Evolutionary conservation across 169 alveolate genomes (phyloP), one percentile per base, ranked within the genome.

Genomic region (Plasmodium gallinaceum): DNA sequence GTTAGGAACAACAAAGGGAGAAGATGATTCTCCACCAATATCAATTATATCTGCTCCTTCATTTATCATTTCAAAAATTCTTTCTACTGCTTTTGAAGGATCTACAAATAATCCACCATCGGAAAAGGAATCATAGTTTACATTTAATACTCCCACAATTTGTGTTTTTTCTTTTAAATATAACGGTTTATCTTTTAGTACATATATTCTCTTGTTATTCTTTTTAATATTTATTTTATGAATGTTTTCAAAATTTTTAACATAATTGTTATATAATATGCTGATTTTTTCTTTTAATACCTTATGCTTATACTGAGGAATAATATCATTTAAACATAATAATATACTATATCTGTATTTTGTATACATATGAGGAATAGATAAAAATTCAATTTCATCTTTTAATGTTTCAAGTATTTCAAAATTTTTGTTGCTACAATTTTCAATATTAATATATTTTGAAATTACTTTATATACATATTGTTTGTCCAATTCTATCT

Each of bases 51-150:
- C 48, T 43, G 76, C 89, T 18, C 89, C 89, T 64, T 76, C 78
- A 48, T 65, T 76, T 64, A 68, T 51, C 89, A 76, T 76, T 76
- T 76, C 78, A 58, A 76, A 76, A 37, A 76, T 76, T 42, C 89
- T 62, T 7, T 62, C 46, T n/a, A 76, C 89, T 26, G 89, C 89
- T 32, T 37, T 64, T 22, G 45, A 37, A 20, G 89, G 89, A 20
- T 76, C 54, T 16, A 64, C 89, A 76, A 76, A 76, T 22, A 76
- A 46, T 0, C 89, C 89, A 26, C 89, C 89, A 76, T 76, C 89
- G 3, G 89, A 76, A 76, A 76, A 76, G 39, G 89, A 76, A 65
- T 76, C 76, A 48, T 76, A 76, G 43, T 76, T 76, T 7, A 66
- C 76, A 76, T 76, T 76, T 68, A 76, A 76, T 26, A 76, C 62